These are phyloP conservation scores for Saccharomyces kudriavzevii DNA, from an alignment of 805 yeast genomes.

Conservation along the genomic window DNA sequence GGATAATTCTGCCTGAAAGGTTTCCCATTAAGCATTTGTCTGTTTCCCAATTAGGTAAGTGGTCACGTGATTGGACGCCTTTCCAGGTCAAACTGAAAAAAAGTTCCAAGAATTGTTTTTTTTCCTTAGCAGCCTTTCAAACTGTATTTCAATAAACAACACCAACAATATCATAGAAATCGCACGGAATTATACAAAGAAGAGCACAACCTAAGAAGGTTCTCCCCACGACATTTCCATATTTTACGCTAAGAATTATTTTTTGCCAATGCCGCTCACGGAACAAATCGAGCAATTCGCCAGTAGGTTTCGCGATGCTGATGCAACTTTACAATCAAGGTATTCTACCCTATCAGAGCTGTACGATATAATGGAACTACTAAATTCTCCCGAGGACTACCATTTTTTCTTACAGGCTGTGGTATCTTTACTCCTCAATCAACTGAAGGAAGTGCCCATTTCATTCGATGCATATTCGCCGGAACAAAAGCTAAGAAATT, in stretches of 20 bases:
- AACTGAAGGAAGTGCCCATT: constrained; percentile 63
- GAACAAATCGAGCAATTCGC: constrained; percentile 62
- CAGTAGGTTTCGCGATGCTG: constrained; percentile 47
- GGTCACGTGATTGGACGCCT: constrained; percentile 12
- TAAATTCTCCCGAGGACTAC: constrained; percentile 74
- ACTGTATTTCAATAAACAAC: not conserved
- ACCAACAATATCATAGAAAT: not conserved
- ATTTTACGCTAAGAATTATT: not conserved
- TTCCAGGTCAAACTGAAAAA: constrained; percentile 7
- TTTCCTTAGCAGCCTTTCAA: not conserved
- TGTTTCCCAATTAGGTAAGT: constrained; percentile 17
- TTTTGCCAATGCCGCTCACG: constrained; percentile 29
- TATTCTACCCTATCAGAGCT: constrained; percentile 72
- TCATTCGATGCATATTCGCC: constrained; percentile 56
- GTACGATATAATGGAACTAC: constrained; percentile 78
- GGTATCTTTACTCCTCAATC: constrained; percentile 59
- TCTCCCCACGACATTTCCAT: not conserved
- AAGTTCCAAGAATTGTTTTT: not conserved
- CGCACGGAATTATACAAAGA: not conserved
- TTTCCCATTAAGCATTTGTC: not conserved
- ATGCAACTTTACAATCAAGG: constrained; percentile 49
- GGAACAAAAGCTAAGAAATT: constrained; percentile 71
- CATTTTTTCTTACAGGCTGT: constrained; percentile 62
- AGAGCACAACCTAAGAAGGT: not conserved
- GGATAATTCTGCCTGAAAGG: not conserved